Percentiles rank a stretch among this genome's conserved stretches.
Conservation (phyloP, 148 eudicot species). For the Vaccinium vitisidaea region DNA sequence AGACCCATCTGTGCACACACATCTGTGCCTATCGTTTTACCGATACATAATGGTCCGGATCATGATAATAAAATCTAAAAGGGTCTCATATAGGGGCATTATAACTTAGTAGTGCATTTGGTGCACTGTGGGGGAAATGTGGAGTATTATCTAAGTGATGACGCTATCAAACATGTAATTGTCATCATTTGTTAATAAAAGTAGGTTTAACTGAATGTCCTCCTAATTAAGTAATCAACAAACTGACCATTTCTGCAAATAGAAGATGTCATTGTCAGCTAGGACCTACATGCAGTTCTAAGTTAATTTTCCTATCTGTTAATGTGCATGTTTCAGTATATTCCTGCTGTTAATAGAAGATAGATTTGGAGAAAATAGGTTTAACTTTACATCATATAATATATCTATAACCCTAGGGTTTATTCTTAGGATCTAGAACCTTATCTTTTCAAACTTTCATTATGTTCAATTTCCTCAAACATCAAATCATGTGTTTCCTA, state of each 20-base stretch:
- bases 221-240: slow-evolving; percentile 7
- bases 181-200: slow-evolving; percentile 8
- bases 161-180: slow-evolving; percentile 13
- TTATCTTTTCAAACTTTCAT: neutral
- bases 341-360: neutral
- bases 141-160: slow-evolving; percentile 19
- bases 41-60: too few relatives aligned
- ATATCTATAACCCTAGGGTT: neutral
- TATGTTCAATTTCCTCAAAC: too few relatives aligned
- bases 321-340: neutral
- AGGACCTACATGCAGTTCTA: slow-evolving; percentile 15
- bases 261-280: slow-evolving; percentile 6
- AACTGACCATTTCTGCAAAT: neutral
- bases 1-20: too few relatives aligned
- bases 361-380: neutral
- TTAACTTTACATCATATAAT: neutral
- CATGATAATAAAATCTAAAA: too few relatives aligned
- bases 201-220: slow-evolving; percentile 14
- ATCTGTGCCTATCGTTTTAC: too few relatives aligned
- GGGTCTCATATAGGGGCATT: too few relatives aligned
- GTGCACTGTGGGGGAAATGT: neutral
- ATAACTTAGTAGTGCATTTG: too few relatives aligned
- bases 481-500: too few relatives aligned
- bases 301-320: neutral
- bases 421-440: neutral